phyloP scores from a whole-genome alignment of 495 filamentous ascomycete species.

The Geoglossum glabrum region DNA sequence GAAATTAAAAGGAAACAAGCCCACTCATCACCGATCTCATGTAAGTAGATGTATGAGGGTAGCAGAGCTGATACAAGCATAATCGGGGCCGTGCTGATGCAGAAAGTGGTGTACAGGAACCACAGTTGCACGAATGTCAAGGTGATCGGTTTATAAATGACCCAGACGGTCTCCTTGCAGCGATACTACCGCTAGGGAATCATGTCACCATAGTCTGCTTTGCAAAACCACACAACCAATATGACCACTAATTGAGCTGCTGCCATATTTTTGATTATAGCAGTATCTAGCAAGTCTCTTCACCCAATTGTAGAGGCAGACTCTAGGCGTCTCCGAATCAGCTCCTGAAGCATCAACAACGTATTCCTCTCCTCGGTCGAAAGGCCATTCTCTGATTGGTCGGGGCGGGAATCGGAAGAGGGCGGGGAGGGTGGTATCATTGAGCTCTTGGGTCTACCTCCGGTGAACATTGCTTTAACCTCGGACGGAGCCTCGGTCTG shows the following conservation, averaged over 20 bases:
- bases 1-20: too few relatives aligned
- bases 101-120: too few relatives aligned
- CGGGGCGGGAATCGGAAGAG: neutral
- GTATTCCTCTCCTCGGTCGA: neutral
- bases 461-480: neutral
- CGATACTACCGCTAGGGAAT: too few relatives aligned
- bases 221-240: too few relatives aligned
- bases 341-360: slow-evolving; percentile 4
- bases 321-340: slow-evolving; percentile 2
- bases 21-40: too few relatives aligned
- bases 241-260: neutral
- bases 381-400: neutral
- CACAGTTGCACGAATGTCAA: too few relatives aligned
- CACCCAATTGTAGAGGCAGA: neutral
- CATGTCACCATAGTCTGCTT: too few relatives aligned
- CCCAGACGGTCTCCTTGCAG: too few relatives aligned
- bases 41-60: too few relatives aligned
- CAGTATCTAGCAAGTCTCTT: neutral
- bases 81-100: too few relatives aligned
- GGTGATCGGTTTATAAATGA: too few relatives aligned
- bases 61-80: too few relatives aligned
- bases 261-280: neutral
- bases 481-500: slow-evolving; percentile 3
- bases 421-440: slow-evolving; percentile 2
- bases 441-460: neutral